Percentiles rank a stretch among this genome's conserved stretches.
phyloP scores from a whole-genome alignment of 331 rosid species.

The Dryas integrifolia region DNA sequence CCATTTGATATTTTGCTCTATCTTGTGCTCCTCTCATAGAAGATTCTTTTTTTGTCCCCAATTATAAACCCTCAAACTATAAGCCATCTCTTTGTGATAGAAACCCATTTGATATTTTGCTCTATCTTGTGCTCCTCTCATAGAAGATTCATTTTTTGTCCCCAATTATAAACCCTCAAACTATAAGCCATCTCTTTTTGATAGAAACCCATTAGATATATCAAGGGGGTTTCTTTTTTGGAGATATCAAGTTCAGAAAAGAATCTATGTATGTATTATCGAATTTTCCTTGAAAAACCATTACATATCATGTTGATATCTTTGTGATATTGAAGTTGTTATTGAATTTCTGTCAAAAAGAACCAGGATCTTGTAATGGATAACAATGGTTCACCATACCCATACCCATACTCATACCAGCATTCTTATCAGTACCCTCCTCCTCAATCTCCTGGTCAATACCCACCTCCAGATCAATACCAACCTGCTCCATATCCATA shows the following conservation, averaged over 20 bases:
- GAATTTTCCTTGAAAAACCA: neutral
- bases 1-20: neutral
- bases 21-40: neutral
- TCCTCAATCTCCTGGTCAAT: conserved; percentile 4
- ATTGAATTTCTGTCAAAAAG: neutral
- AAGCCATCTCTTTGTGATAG: neutral
- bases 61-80: neutral
- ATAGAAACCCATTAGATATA: neutral
- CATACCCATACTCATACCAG: conserved; percentile 27
- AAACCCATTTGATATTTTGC: neutral
- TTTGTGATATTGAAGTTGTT: neutral
- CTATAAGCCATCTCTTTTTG: neutral
- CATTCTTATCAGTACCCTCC: conserved; percentile 11
- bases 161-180: conserved; percentile 1
- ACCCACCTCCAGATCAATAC: conserved; percentile 16
- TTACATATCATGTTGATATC: neutral
- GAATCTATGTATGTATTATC: neutral
- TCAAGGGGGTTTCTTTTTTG: neutral
- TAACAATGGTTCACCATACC: conserved; percentile 44
- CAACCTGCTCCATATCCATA: conserved; percentile 32
- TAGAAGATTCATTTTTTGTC: neutral
- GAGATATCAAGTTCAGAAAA: neutral
- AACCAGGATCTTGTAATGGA: conserved; percentile 33
- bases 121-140: neutral
- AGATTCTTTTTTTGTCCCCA: neutral